phyloP scores from a whole-genome alignment of 805 yeast genomes.

The Spencermartinsiella europaea region DNA sequence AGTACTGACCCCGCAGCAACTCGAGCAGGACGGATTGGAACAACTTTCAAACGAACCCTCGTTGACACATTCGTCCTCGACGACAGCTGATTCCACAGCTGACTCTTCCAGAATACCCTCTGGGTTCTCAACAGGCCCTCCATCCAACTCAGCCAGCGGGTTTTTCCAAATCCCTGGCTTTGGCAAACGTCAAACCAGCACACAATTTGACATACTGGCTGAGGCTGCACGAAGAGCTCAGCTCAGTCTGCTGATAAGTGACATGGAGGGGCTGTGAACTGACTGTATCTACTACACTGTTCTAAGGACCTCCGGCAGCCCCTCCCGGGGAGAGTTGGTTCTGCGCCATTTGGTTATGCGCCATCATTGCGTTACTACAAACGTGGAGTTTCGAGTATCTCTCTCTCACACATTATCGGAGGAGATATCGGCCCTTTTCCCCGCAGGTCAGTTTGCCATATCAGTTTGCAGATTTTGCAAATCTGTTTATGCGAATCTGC shows the following conservation, averaged over 20 bases:
- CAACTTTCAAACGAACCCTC: not conserved
- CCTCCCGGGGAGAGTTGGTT: too few relatives aligned
- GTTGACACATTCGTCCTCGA: not conserved
- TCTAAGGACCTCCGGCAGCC: too few relatives aligned
- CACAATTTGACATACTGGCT: conserved; percentile 25
- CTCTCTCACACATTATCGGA: too few relatives aligned
- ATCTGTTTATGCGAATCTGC: too few relatives aligned
- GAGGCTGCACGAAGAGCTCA: conserved; percentile 33
- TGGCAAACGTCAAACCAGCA: not conserved
- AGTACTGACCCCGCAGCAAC: not conserved
- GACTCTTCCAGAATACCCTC: not conserved
- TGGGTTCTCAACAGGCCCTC: not conserved
- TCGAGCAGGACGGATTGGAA: not conserved
- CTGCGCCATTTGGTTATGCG: too few relatives aligned
- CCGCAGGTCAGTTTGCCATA: too few relatives aligned
- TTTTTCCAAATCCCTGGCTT: not conserved
- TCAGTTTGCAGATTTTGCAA: too few relatives aligned
- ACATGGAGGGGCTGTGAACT: conserved; percentile 18
- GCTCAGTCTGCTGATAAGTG: conserved; percentile 27
- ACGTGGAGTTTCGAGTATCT: too few relatives aligned
- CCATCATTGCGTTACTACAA: too few relatives aligned
- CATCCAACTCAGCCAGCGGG: not conserved
- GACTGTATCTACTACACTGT: too few relatives aligned
- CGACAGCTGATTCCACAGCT: not conserved
- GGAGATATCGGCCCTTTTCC: too few relatives aligned